Evolutionary conservation across 2,329 filamentous ascomycete genomes (phyloP).

Genomic region (Sporothrix humicola): DNA sequence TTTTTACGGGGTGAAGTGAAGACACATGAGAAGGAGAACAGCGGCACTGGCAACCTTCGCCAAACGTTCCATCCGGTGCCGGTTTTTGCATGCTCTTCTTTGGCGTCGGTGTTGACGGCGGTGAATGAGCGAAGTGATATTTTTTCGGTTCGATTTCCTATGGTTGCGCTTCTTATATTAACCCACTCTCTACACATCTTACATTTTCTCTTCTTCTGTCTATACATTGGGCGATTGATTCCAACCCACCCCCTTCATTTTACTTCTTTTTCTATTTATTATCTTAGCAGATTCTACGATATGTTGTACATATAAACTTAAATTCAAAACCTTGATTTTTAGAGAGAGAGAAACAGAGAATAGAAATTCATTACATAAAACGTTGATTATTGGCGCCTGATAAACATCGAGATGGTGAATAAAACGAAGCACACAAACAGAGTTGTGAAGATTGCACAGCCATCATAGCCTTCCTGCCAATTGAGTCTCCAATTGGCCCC

Average conservation of each 20-base stretch:
- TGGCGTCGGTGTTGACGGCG: neutral
- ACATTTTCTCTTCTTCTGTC: constrained; percentile 18
- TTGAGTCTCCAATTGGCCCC: neutral
- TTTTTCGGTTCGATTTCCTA: neutral
- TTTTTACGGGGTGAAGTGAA: neutral
- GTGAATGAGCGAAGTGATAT: neutral
- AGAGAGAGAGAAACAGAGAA: neutral
- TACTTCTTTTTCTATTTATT: neutral
- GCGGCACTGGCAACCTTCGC: no score
- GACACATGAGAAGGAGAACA: neutral
- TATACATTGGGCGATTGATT: constrained; percentile 26
- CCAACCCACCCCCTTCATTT: constrained; percentile 10
- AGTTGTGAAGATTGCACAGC: neutral
- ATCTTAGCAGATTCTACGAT: neutral
- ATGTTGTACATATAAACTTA: constrained; percentile 20
- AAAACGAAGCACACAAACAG: no score
- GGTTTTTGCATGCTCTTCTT: neutral
- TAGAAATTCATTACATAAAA: no score
- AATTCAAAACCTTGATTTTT: neutral
- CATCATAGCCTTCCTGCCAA: neutral
- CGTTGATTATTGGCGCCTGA: neutral
- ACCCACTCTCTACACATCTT: neutral
- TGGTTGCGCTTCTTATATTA: neutral
- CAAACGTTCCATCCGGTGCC: neutral
- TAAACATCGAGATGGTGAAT: neutral